phyloP scores from a whole-genome alignment of 2,329 filamentous ascomycete species.

The Penicillium polonicum region DNA sequence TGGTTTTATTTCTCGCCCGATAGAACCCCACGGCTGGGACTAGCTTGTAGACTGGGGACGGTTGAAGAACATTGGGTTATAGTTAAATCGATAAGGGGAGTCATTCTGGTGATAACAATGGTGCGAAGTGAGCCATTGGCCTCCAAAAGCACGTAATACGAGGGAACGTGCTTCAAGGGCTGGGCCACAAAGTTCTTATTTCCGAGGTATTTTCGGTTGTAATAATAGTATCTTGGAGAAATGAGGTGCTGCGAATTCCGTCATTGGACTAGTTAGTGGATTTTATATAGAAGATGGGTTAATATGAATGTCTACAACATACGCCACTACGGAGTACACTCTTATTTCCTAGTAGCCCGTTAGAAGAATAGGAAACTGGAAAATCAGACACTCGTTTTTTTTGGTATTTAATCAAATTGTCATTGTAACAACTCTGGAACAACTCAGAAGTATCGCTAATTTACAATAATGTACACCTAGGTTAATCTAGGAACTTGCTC shows the following conservation, averaged over 20 bases:
- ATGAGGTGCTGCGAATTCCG: not conserved
- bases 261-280: not conserved
- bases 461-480: conserved; percentile 6
- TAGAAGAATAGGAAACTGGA: not conserved
- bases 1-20: not conserved
- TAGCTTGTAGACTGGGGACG: not conserved
- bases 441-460: conserved; percentile 1
- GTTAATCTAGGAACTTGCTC: not conserved
- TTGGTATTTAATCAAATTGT: not conserved
- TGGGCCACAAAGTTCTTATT: not conserved
- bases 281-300: not conserved
- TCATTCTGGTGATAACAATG: not conserved
- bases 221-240: not conserved
- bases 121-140: not conserved
- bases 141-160: not conserved
- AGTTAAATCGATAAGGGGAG: not conserved
- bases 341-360: not conserved
- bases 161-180: not conserved
- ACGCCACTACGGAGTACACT: not conserved
- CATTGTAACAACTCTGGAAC: not conserved
- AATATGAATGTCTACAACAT: not conserved
- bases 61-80: not conserved
- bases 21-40: not conserved
- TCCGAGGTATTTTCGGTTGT: not conserved
- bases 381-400: not conserved